Evolutionary conservation across 176 grass and related monocot genomes (phyloP), one percentile per base, ranked within the genome.

Genomic region (Puccinellia tenuiflora): DNA sequence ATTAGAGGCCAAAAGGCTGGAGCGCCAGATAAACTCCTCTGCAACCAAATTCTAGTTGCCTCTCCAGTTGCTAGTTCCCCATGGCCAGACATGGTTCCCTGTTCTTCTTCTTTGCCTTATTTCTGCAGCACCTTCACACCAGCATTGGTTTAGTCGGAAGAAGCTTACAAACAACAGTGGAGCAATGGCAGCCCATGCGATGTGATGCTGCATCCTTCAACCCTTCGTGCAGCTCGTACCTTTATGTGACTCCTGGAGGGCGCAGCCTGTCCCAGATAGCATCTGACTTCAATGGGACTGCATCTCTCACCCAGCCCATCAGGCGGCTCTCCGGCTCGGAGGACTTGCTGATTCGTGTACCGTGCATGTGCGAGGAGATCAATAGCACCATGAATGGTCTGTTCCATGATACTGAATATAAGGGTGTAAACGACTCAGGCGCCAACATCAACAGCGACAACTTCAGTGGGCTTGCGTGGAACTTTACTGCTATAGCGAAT

Each of bases 381-480:
- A 85, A 71, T 66, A 0, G 0, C 42, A 71, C 28, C 66, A 54
- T 52, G 47, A 76, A 74, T 34, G 86, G 73, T 67, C 56, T 91
- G 28, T 82, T 94, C 79, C 89, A 94, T 77, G 59, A 83, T 20
- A 76, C 67, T 30, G 13, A 17, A 3, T 94, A 91, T 10, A 35
- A 3, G 12, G 92, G 79, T 46, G 0, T 0, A 7, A 7, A 3
- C 0, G 86, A 91, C 22, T 83, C 45, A 1, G 0, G 14, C 18
- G 18, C 50, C 12, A 2, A 1, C 10, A 7, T 94, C 59, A 94
- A 34, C 5, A 37, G 6, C 7, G 47, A 6, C 5, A 83, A 7
- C 5, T 94, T 94, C 81, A 83, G 81, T 68, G 84, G 87, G 33
- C 89, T 94, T 21, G 89, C 92, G 3, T 74, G 71, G 71, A 74